phyloP scores from a whole-genome alignment of 768 basidiomycete genomes.

The Boletellus emodensis region DNA sequence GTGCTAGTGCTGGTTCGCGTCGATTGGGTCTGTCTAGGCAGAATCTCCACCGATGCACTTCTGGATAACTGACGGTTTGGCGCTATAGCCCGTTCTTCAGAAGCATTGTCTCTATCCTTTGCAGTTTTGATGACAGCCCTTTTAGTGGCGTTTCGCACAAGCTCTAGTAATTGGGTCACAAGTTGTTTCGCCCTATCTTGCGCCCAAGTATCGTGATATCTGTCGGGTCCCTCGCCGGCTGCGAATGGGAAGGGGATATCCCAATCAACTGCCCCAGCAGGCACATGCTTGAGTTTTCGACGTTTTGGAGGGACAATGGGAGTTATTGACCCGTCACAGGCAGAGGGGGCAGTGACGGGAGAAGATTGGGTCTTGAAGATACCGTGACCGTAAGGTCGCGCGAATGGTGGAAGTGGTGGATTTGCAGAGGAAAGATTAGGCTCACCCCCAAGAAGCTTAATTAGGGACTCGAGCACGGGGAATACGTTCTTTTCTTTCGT shows the following conservation, averaged over 20 bases:
- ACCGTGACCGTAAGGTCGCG: slow-evolving; percentile 21
- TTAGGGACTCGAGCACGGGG: slow-evolving; percentile 58
- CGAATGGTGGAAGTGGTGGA: slow-evolving; percentile 7
- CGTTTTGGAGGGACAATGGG: slow-evolving; percentile 42
- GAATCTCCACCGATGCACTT: slow-evolving; percentile 18
- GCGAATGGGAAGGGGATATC: slow-evolving; percentile 77
- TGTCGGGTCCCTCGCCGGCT: slow-evolving; percentile 63
- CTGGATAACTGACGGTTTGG: slow-evolving; percentile 34
- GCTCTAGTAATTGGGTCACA: slow-evolving; percentile 53
- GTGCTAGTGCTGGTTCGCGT: not conserved
- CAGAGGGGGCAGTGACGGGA: not conserved
- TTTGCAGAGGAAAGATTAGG: slow-evolving; percentile 16
- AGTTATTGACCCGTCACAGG: not conserved
- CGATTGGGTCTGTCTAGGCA: not conserved
- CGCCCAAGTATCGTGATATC: slow-evolving; percentile 65
- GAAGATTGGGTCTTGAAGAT: not conserved
- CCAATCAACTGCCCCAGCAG: slow-evolving; percentile 80
- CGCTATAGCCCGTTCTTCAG: slow-evolving; percentile 28
- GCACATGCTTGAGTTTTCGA: slow-evolving; percentile 61
- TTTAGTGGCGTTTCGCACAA: slow-evolving; percentile 57
- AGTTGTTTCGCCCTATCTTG: slow-evolving; percentile 59
- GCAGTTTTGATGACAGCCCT: slow-evolving; percentile 55
- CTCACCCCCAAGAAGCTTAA: slow-evolving; percentile 50
- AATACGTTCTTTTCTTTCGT: slow-evolving; percentile 63
- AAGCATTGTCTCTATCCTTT: slow-evolving; percentile 5